A percentile compares a stretch with the other conserved stretches of the same genome.
Evolutionary conservation across 768 basidiomycete species (phyloP).

Genomic region (Russula griseocarnosa): DNA sequence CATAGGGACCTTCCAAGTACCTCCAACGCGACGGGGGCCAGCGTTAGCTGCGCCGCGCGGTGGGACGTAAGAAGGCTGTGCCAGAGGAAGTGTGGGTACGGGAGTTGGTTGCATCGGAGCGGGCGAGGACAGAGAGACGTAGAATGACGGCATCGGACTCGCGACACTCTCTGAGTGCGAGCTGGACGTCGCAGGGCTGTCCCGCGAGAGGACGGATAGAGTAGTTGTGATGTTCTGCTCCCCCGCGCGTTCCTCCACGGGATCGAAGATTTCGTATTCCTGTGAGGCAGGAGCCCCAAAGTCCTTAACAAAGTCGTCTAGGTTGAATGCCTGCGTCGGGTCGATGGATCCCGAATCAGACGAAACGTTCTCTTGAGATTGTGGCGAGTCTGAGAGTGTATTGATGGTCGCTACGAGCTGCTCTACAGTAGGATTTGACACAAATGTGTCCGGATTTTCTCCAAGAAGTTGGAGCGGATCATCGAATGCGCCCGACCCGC

Average conservation of each 20-base stretch:
- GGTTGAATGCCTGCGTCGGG: slow-evolving; percentile 4
- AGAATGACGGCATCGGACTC: slow-evolving; percentile 9
- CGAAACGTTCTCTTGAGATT: neutral
- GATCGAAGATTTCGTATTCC: neutral
- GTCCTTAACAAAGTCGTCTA: slow-evolving; percentile 21
- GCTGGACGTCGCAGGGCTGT: neutral
- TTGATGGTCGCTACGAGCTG: slow-evolving; percentile 9
- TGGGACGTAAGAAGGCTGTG: slow-evolving; percentile 2
- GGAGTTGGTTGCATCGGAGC: neutral
- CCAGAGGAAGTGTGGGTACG: neutral
- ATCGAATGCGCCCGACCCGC: neutral
- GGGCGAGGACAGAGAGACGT: slow-evolving; percentile 7
- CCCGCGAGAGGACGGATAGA: neutral
- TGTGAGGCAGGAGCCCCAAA: neutral
- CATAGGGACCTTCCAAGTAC: slow-evolving; percentile 21
- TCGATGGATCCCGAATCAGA: neutral
- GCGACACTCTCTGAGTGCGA: neutral
- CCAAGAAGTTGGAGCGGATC: neutral
- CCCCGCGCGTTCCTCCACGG: neutral
- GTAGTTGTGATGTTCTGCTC: neutral
- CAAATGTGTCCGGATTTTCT: slow-evolving; percentile 10
- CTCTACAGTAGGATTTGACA: slow-evolving; percentile 8
- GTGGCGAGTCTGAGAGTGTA: slow-evolving; percentile 1
- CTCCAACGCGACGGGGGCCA: slow-evolving; percentile 19
- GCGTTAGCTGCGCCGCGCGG: slow-evolving; percentile 19